Base-by-base conservation (phyloP, 441 rosid genomes). In the Croton laevigatus region DNA sequence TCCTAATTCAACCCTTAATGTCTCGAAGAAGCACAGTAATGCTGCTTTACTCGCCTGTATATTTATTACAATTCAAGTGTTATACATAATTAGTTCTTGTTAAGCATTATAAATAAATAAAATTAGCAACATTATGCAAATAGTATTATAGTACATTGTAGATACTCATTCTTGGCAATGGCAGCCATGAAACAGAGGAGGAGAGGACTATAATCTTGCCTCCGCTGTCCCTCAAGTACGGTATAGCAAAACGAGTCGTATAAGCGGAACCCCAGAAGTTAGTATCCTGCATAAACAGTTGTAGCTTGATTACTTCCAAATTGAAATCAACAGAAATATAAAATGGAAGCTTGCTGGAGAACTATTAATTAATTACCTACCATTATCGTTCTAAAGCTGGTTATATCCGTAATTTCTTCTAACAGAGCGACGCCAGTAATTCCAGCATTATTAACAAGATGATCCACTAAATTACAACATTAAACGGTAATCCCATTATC, bases 31-130 rank as follows among this genome's bases (percentile, higher is more conserved):
- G 69, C 23, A 75, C 7, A 76, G 8, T 68, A 86, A 0, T 0
- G 94, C 94, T 14, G 91, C 92, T 78, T 91, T 89, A 80, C 88
- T 85, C 65, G 96, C 98, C 97, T 86, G 79, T 62, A 34, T 48
- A n/a, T 48, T 48, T 12, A 48, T 48, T 48, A 5, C 53, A 48
- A 16, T 48, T 16, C 6, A 32, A 38, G 42, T 38, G 42, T 38
- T 3, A 38, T 38, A 27, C 1, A n/a, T n/a, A 27, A 27, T 27
- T 27, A 27, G 32, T 27, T 27, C 32, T 27, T 27, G 59, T 12
- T 6, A 20, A 27, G 9, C 57, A 1, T 49, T 5, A 17, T 22
- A 11, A 19, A 52, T 17, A n/a, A 53, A 19, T 19, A 54, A 3
- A 22, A 19, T 20, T 54, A 54, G 5, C 20, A 38, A n/a, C 19